Evolutionary conservation across 169 alveolate species (phyloP), one percentile per base, ranked within the genome.

Genomic region (Cryptosporidium tyzzeri): DNA sequence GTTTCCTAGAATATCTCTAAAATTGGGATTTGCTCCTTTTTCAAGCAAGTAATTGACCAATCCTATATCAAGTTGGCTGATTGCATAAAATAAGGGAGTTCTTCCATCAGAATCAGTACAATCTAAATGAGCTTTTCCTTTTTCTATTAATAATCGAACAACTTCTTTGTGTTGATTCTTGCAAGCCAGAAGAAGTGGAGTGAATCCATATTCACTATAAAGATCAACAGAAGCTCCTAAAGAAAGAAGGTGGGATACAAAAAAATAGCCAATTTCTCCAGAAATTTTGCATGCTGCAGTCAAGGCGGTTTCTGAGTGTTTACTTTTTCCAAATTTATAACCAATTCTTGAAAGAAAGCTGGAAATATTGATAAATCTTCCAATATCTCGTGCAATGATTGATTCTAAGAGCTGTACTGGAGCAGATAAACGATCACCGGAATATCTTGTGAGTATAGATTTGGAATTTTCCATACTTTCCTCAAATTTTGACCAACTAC

Each of bases 21-120:
- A 80, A 31, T 80, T 80, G 31, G 89, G 80, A 31, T 80, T 80
- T 8, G 89, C 73, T n/a, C 89, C 89, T 55, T 80, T 80, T 8
- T 62, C 67, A 8, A 80, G 35, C 45, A 80, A 23, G 33, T 80
- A 80, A 8, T 62, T 80, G 7, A 80, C 80, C 50, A 80, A 31
- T 2, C 70, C 50, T 21, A 62, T 80, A 39, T 80, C 74, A 9
- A 80, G 59, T 48, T 80, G 89, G 55, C 80, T 80, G 4, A 80
- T 80, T 48, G 89, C 89, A 44, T 80, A 80, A 44, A 80, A 80
- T 5, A 80, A 33, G 18, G 89, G 89, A 18, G 89, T 80, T 44
- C 89, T 80, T 4, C 89, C 89, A 50, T 80, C 89, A 16, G 89
- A 65, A 29, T 80, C 89, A 1, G 89, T 51, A 16, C 51, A 61